Evolutionary conservation across 495 filamentous ascomycete genomes (phyloP), one percentile per base, ranked within the genome.

Genomic region (Cryomyces minteri): DNA sequence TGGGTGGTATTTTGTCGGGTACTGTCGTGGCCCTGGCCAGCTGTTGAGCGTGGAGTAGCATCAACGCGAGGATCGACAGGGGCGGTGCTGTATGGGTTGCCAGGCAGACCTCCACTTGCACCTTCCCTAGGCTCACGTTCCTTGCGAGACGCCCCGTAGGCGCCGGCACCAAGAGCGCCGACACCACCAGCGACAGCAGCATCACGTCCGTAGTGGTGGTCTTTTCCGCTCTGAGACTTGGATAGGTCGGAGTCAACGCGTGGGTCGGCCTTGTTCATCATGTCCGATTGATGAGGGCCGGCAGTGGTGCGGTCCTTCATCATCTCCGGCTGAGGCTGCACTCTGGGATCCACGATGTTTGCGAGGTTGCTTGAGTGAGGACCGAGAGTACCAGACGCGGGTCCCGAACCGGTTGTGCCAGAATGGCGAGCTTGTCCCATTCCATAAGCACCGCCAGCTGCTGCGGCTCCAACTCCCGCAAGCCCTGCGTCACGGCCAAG

Each of bases 181-280:
- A 31, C 39, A 28, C 48, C 53, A n/a, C 52, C 52, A 9, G 48
- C 53, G n/a, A 56, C 5, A 6, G 48, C 54, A 12, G 53, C 54
- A 32, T 56, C 53, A 4, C 54, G 53, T 14, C 55, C 51, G 31
- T 58, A 53, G 45, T 63, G 61, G 41, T 55, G 61, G 31, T 52
- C 51, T n/a, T 37, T 33, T n/a, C 30, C 44, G 38, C 30, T 31
- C 5, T 36, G 44, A 32, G 44, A 41, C 8, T 18, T 18, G 8
- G 9, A 11, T 4, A 11, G 40, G 28, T 41, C 40, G 33, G 32
- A 41, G 10, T 46, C 38, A 36, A 43, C 50, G 31, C 39, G 42
- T 5, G 50, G 49, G 38, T 56, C 54, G 5, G 49, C n/a, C 6
- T 25, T 39, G 43, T 59, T 57, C 9, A 48, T 32, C n/a, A 46